These are phyloP conservation scores for Ogataea populi-albae DNA, from an alignment of 805 yeast genomes.

Conservation along the genomic window DNA sequence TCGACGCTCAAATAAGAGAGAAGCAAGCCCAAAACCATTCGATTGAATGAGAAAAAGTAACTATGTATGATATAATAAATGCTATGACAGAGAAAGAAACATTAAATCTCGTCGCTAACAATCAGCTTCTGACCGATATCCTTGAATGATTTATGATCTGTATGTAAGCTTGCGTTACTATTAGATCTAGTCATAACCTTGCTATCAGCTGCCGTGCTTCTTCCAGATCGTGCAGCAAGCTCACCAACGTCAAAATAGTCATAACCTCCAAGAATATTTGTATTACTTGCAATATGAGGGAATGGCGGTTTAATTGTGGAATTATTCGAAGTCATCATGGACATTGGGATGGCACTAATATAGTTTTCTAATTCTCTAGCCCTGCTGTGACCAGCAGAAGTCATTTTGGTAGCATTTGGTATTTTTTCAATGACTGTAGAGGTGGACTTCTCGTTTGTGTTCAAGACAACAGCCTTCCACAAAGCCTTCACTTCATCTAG, in stretches of 20 bases:
- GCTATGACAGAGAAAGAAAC: constrained; percentile 2
- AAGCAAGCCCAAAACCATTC: constrained; percentile 19
- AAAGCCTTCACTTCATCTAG: constrained; percentile 42
- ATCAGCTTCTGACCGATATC: constrained; percentile 26
- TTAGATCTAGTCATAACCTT: constrained; percentile 27
- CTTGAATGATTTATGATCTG: constrained; percentile 3
- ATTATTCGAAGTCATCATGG: constrained; percentile 30
- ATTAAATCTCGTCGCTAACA: constrained; percentile 23
- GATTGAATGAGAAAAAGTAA: constrained; percentile 10
- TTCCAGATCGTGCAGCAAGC: constrained; percentile 43
- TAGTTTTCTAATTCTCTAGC: constrained; percentile 25
- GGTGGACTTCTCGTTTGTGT: constrained; percentile 6
- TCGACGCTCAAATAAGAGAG: constrained; percentile 33
- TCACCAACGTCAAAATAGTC: constrained; percentile 61
- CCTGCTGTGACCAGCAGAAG: constrained; percentile 15
- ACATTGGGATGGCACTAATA: constrained; percentile 33
- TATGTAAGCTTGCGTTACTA: constrained; percentile 21
- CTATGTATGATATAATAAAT: neutral
- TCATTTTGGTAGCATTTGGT: too few relatives aligned
- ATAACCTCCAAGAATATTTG: constrained; percentile 52
- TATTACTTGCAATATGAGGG: constrained; percentile 13
- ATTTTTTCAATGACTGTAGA: constrained; percentile 6
- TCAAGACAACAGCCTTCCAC: constrained; percentile 27
- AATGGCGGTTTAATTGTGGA: constrained; percentile 12
- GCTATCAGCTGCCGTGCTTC: constrained; percentile 27